A percentile compares a stretch with the other conserved stretches of the same genome.
Conservation (phyloP, 2,329 filamentous ascomycete genomes). For the Monosporascus sp. region DNA sequence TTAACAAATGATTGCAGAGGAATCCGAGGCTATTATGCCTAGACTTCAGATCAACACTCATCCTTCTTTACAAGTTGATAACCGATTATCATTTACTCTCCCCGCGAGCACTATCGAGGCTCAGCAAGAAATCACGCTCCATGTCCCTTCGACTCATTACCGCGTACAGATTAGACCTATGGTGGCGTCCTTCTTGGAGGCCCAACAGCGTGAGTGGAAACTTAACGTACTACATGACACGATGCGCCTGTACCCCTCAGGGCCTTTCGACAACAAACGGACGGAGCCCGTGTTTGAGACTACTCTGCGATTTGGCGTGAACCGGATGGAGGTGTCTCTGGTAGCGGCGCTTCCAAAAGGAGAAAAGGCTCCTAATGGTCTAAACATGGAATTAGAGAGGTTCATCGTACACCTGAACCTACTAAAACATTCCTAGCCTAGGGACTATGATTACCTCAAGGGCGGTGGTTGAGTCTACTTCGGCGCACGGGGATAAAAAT, state of each 20-base stretch:
- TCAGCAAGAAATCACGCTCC: conserved; percentile 68
- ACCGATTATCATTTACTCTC: conserved; percentile 58
- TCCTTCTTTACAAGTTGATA: conserved; percentile 55
- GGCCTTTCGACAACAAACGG: conserved; percentile 47
- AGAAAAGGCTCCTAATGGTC: conserved; percentile 49
- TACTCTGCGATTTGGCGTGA: conserved; percentile 65
- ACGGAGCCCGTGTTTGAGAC: conserved; percentile 70
- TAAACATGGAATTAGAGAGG: conserved; percentile 71
- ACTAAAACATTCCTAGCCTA: conserved; percentile 17
- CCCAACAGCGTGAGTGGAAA: conserved; percentile 62
- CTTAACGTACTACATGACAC: conserved; percentile 69
- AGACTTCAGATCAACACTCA: conserved; percentile 37
- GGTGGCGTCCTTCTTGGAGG: conserved; percentile 56
- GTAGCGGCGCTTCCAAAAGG: conserved; percentile 63
- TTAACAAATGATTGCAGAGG: conserved; percentile 16
- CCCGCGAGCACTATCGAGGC: conserved; percentile 59
- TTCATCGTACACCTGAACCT: conserved; percentile 72
- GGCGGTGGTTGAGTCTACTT: no score
- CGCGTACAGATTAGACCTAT: conserved; percentile 66
- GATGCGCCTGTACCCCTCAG: conserved; percentile 47
- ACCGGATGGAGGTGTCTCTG: conserved; percentile 72
- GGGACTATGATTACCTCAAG: background rate
- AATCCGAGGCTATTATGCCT: conserved; percentile 24
- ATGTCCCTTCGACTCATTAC: conserved; percentile 60
- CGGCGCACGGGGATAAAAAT: no score